Evolutionary conservation across 140 eudicot species (phyloP).

Genomic region (Bidens hawaiensis): DNA sequence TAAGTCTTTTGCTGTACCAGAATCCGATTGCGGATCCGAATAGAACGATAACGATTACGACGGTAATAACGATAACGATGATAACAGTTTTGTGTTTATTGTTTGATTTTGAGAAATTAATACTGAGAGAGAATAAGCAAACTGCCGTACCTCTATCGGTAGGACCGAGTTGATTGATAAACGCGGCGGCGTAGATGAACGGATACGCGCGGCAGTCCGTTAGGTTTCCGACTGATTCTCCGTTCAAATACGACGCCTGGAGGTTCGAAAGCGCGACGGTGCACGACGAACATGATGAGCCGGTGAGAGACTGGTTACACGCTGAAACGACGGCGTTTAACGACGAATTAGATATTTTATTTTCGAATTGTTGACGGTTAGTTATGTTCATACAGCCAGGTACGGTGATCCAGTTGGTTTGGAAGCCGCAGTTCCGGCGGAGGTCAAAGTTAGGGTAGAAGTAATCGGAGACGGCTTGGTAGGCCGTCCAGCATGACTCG

Average conservation of each 20-base stretch:
- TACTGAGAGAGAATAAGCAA: constrained; percentile 64
- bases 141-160: constrained; percentile 57
- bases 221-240: constrained; percentile 42
- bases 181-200: constrained; percentile 69
- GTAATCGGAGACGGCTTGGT: constrained; percentile 38
- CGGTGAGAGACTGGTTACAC: constrained; percentile 63
- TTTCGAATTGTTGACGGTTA: constrained; percentile 35
- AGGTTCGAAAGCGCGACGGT: constrained; percentile 54
- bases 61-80: constrained; percentile 30
- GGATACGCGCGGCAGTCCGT: constrained; percentile 68
- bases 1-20: constrained; percentile 26
- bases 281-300: constrained; percentile 74
- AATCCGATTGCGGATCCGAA: constrained; percentile 12
- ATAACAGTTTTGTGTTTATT: constrained; percentile 21
- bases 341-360: not conserved
- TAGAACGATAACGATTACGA: constrained; percentile 22
- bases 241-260: constrained; percentile 51
- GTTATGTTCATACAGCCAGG: constrained; percentile 76
- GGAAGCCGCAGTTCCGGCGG: constrained; percentile 57
- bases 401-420: constrained; percentile 59
- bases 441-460: constrained; percentile 47
- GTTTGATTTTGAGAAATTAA: constrained; percentile 13
- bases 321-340: constrained; percentile 29
- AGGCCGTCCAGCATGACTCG: constrained; percentile 68
- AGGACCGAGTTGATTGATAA: constrained; percentile 63